These are phyloP conservation scores for Aspergillus sp. DNA, from an alignment of 2,329 filamentous ascomycete genomes.

Conservation along the genomic window DNA sequence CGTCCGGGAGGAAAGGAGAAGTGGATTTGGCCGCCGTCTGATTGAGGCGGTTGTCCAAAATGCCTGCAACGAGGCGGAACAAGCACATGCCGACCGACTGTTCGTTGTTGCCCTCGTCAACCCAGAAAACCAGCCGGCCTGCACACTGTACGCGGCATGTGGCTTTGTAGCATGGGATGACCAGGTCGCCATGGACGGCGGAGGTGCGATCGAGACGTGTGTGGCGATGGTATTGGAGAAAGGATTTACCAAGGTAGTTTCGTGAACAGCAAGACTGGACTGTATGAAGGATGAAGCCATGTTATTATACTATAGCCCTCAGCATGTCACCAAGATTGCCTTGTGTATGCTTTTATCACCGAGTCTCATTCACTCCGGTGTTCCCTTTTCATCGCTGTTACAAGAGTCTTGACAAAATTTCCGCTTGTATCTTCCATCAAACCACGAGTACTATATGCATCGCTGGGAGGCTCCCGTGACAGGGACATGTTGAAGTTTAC, in stretches of 20 bases:
- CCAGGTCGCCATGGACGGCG: no score
- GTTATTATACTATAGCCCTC: no score
- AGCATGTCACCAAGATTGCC: no score
- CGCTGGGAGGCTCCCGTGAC: background rate
- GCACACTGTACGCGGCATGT: background rate
- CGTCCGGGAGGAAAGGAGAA: background rate
- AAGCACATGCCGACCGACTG: background rate
- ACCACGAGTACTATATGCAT: background rate
- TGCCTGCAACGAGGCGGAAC: background rate
- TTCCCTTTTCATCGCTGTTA: background rate
- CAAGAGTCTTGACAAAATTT: background rate
- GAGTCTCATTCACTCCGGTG: background rate
- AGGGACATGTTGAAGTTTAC: background rate
- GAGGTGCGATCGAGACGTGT: no score
- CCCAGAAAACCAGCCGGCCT: slow-evolving; percentile 1
- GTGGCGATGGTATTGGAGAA: no score
- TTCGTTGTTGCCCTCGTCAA: slow-evolving; percentile 1
- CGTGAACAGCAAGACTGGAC: no score
- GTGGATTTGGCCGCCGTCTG: background rate
- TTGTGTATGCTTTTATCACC: no score
- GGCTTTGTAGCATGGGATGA: slow-evolving; percentile 1
- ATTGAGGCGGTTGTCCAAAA: background rate
- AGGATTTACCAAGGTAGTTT: no score
- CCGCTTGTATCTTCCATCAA: background rate
- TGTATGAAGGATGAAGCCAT: no score